phyloP scores from a whole-genome alignment of 2,329 filamentous ascomycete genomes.

The Fonsecaea erecta region DNA sequence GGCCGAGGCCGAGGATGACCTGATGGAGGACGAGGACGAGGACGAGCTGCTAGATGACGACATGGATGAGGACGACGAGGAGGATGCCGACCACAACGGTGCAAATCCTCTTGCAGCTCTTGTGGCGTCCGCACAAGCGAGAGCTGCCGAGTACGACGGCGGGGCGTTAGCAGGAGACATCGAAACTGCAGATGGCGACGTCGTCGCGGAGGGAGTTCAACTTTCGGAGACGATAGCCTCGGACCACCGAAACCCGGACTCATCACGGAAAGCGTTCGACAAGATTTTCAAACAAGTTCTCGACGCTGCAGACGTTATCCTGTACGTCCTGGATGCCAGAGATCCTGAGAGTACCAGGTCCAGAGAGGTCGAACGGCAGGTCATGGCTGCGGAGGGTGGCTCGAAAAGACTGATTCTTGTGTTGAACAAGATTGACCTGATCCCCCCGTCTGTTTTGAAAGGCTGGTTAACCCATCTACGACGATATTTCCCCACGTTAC shows the following conservation, averaged over 20 bases:
- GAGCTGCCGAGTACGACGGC: constrained; percentile 75
- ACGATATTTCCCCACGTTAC: constrained; percentile 87
- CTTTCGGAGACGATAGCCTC: constrained; percentile 29
- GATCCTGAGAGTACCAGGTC: constrained; percentile 91
- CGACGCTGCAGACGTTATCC: constrained; percentile 85
- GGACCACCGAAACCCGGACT: constrained; percentile 52
- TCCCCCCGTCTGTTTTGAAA: constrained; percentile 80
- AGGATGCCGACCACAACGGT: constrained; percentile 63
- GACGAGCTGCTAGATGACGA: constrained; percentile 55
- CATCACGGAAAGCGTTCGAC: constrained; percentile 85
- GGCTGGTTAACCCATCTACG: constrained; percentile 84
- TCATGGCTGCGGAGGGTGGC: constrained; percentile 84
- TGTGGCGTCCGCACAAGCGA: constrained; percentile 77
- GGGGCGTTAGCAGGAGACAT: constrained; percentile 66
- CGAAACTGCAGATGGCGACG: constrained; percentile 52
- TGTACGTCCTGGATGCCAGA: constrained; percentile 90
- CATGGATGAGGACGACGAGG: constrained; percentile 57
- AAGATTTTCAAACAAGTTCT: constrained; percentile 95
- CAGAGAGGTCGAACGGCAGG: constrained; percentile 83
- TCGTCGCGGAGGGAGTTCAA: constrained; percentile 54
- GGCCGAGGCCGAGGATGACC: constrained; percentile 50
- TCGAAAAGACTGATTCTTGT: constrained; percentile 89
- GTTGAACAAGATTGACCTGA: constrained; percentile 93
- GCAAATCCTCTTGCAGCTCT: constrained; percentile 92
- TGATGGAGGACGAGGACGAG: constrained; percentile 54